Base-by-base conservation (phyloP, 345 rosid genomes). In the Kandelia obovata region DNA sequence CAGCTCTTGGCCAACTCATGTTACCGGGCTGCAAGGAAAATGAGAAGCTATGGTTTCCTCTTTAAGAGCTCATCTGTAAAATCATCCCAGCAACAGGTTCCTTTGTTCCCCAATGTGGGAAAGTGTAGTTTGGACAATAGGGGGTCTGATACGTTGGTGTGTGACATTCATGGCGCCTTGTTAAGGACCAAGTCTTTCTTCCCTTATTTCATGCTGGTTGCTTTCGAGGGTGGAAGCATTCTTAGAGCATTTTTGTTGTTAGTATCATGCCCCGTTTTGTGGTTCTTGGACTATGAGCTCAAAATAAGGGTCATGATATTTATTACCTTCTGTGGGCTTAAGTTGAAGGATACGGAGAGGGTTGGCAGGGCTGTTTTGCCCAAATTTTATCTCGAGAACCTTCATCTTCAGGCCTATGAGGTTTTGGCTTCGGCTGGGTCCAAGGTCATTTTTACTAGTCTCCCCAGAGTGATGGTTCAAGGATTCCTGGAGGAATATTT, bases 141-240 rank as follows among this genome's bases (percentile, higher is more conserved):
- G 73, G 77, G 25, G 11, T 70, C 30, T 46, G 73, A 71, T 31
- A 71, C 85, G 26, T 34, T 88, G 66, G 92, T 86, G 2, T 88
- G 89, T 64, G 97, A 95, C 79, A 66, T 95, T 21, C 77, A 86
- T 43, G 91, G 90, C 5, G 85, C 81, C 43, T 58, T 95, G 56
- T 77, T 95, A 30, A 78, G 85, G 65, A 77, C 92, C 57, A 65
- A 71, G 4, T 78, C 91, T 20, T 83, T 88, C 65, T 95, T 95
- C 69, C 99, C 99, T 75, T 95, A 81, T 71, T 95, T 95, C 85
- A 95, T 95, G 97, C 93, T 95, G 0, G 81, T 92, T 8, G 96
- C 97, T 32, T 95, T 95, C 20, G 99, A 95, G 79, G 96, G 90
- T 43, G 99, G 99, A 7, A 77, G 89, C 72, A 79, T 94, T 65